Percentiles rank a stretch among this genome's conserved stretches.
Conservation (phyloP, 306 rosid genomes). For the Citrullus colocynthis region DNA sequence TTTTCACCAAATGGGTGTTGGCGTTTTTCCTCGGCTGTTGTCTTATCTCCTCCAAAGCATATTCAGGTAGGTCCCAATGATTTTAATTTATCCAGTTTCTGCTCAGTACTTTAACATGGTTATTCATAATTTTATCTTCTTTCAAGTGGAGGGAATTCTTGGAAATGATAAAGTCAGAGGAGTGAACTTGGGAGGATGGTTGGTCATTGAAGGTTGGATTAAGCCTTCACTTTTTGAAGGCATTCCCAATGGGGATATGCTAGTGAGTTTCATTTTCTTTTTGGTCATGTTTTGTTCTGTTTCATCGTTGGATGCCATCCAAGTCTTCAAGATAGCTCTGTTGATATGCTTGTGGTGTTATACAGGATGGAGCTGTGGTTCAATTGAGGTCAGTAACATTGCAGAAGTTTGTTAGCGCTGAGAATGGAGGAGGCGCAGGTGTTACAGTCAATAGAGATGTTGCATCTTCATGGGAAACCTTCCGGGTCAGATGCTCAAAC, state of each 20-base stretch:
- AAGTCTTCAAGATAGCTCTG: conserved; percentile 10
- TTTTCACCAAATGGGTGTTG: conserved; percentile 46
- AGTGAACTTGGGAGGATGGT: conserved; percentile 95
- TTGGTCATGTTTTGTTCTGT: not conserved
- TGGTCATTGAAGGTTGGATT: conserved; percentile 94
- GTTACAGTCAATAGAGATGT: conserved; percentile 61
- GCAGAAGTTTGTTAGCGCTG: conserved; percentile 70
- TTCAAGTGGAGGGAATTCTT: conserved; percentile 55
- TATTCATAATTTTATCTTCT: not conserved
- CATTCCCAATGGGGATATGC: conserved; percentile 88
- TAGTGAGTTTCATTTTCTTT: conserved; percentile 39
- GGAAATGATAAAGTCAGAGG: conserved; percentile 60
- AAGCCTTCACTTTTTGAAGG: conserved; percentile 90
- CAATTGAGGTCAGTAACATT: conserved; percentile 69
- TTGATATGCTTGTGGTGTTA: conserved; percentile 10
- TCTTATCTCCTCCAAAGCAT: conserved; percentile 34
- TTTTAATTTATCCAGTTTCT: conserved; percentile 10
- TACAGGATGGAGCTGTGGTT: conserved; percentile 74
- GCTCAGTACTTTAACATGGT: not conserved
- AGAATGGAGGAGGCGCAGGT: conserved; percentile 70
- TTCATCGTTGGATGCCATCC: not conserved
- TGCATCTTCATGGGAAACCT: conserved; percentile 85
- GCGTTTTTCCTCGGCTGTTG: conserved; percentile 40
- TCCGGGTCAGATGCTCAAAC: conserved; percentile 38
- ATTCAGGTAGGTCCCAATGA: conserved; percentile 40